A percentile compares a stretch with the other conserved stretches of the same genome.
phyloP scores from a whole-genome alignment of 345 rosid species.

The Eucalyptus lansdowneana region DNA sequence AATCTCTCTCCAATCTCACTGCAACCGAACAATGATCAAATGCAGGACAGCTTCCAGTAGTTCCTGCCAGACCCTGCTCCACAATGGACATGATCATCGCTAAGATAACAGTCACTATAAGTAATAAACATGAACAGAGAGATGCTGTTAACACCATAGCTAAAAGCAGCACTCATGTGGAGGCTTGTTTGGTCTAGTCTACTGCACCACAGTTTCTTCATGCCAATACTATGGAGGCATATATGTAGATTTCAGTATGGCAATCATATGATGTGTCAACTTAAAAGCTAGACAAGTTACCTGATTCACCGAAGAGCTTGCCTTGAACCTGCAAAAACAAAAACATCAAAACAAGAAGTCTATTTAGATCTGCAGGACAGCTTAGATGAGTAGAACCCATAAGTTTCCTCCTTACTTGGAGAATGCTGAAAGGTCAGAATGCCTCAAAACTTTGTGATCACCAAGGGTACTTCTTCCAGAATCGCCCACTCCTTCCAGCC shows the following conservation, averaged over 20 bases:
- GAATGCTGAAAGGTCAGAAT: constrained; percentile 63
- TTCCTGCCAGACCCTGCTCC: constrained; percentile 34
- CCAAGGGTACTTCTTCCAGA: constrained; percentile 12
- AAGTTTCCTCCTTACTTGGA: constrained; percentile 37
- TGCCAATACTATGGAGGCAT: not conserved
- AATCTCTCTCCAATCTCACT: constrained; percentile 26
- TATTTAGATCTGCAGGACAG: not conserved
- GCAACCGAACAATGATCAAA: constrained; percentile 29
- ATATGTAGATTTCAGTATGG: not conserved
- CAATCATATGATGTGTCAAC: not conserved
- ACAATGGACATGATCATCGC: not conserved
- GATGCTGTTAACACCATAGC: not conserved
- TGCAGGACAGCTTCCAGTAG: constrained; percentile 43
- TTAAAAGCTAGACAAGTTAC: constrained; percentile 5
- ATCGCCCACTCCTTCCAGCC: constrained; percentile 21
- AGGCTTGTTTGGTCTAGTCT: not conserved
- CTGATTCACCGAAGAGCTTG: constrained; percentile 48
- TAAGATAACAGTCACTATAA: not conserved
- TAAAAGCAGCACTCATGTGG: not conserved
- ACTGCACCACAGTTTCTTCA: not conserved
- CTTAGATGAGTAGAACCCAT: not conserved
- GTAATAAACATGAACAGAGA: not conserved
- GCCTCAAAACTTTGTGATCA: constrained; percentile 43
- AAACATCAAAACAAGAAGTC: not conserved
- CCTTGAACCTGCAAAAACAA: constrained; percentile 33